Evolutionary conservation across 768 basidiomycete genomes (phyloP).

Genomic region (Macrocybe gigantea): DNA sequence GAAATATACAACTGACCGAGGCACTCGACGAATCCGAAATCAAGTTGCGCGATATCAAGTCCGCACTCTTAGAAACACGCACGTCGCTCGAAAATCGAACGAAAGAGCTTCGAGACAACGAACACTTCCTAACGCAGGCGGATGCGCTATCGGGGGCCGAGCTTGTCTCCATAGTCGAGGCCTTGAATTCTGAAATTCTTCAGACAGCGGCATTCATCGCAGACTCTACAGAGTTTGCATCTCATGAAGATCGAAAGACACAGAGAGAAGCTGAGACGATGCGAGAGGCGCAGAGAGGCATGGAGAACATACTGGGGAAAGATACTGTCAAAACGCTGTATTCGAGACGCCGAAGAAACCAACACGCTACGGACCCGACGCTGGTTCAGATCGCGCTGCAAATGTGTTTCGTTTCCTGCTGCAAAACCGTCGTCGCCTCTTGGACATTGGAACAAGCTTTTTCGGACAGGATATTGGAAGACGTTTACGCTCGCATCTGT

Average conservation of each 20-base stretch:
- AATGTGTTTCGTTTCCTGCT: conserved; percentile 9
- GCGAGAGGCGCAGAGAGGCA: neutral
- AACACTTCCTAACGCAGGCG: conserved; percentile 33
- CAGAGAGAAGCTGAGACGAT: neutral
- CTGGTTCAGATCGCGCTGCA: conserved; percentile 14
- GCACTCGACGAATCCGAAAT: neutral
- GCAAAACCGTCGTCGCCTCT: conserved; percentile 3
- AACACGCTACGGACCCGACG: conserved; percentile 7
- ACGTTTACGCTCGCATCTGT: conserved; percentile 7
- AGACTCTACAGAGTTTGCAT: conserved; percentile 18
- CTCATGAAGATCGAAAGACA: neutral
- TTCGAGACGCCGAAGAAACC: neutral
- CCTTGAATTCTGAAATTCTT: conserved; percentile 42
- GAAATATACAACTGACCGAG: too few relatives aligned
- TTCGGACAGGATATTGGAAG: neutral
- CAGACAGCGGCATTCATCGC: conserved; percentile 40
- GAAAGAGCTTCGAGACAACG: conserved; percentile 35
- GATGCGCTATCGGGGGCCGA: conserved; percentile 15
- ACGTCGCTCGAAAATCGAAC: conserved; percentile 13
- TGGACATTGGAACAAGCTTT: conserved; percentile 8
- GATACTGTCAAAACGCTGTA: conserved; percentile 6
- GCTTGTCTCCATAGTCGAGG: conserved; percentile 23
- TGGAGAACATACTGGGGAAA: conserved; percentile 4
- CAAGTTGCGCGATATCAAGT: conserved; percentile 5
- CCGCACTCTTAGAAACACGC: conserved; percentile 2